phyloP scores from a whole-genome alignment of 169 alveolate genomes.

The Toxoplasma gondii region DNA sequence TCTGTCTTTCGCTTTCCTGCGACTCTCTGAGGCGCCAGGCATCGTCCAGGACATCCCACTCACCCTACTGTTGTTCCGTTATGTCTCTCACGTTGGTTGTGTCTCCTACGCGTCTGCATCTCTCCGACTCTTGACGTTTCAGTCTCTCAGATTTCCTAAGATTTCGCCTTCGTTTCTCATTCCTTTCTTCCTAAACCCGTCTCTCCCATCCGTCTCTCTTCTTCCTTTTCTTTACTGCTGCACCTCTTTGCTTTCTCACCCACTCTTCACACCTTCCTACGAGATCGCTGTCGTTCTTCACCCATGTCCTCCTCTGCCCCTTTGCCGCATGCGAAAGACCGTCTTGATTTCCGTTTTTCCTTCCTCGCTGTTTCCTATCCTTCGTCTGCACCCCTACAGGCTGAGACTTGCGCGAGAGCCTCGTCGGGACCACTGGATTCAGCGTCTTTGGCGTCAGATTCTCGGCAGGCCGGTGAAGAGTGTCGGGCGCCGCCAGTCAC shows the following conservation, averaged over 20 bases:
- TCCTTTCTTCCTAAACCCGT: neutral
- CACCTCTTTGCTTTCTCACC: neutral
- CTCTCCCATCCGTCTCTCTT: neutral
- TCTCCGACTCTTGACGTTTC: too few species aligned
- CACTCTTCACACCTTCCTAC: neutral
- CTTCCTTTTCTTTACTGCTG: neutral
- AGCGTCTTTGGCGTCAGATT: neutral
- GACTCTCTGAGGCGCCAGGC: too few species aligned
- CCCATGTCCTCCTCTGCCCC: neutral
- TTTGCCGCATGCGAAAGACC: neutral
- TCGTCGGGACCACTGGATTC: neutral
- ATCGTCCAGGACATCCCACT: too few species aligned
- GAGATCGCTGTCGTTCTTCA: neutral
- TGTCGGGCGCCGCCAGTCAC: neutral
- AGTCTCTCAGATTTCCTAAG: too few species aligned
- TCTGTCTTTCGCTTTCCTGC: too few species aligned
- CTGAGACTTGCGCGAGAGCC: neutral
- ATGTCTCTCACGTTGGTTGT: too few species aligned
- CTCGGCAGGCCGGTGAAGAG: neutral
- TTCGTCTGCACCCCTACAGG: neutral
- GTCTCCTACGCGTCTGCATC: too few species aligned
- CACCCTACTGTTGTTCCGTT: too few species aligned
- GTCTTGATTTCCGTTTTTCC: too few species aligned
- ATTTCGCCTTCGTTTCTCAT: too few species aligned
- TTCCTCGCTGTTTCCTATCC: neutral